These are phyloP conservation scores for Lanmaoa rubissima DNA, from an alignment of 768 basidiomycete species.

Conservation along the genomic window DNA sequence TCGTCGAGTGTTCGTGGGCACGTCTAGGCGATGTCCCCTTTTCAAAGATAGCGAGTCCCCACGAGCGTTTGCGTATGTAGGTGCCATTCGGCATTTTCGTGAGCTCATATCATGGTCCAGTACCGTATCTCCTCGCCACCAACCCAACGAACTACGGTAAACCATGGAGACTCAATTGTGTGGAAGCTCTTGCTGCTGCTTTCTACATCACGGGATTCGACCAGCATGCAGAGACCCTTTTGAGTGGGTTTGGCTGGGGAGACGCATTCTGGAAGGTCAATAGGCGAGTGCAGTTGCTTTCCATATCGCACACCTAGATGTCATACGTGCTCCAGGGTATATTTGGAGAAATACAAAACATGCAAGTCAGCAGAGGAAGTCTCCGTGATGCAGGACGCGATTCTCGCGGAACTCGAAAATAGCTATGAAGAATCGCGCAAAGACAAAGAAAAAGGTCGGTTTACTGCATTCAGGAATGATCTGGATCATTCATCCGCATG, in stretches of 20 bases:
- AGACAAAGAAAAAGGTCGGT: constrained; percentile 42
- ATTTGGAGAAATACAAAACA: constrained; percentile 72
- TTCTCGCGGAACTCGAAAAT: constrained; percentile 67
- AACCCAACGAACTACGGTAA: constrained; percentile 99
- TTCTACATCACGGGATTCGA: constrained; percentile 93
- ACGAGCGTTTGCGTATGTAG: constrained; percentile 82
- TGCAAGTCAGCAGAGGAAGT: constrained; percentile 66
- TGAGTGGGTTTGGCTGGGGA: constrained; percentile 90
- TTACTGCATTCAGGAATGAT: not conserved
- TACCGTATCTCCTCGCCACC: constrained; percentile 92
- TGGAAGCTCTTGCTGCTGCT: constrained; percentile 90
- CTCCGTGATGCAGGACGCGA: constrained; percentile 55
- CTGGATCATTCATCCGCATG: not conserved
- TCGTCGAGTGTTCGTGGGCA: constrained; percentile 99
- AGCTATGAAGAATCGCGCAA: constrained; percentile 58
- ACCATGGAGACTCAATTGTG: constrained; percentile 94
- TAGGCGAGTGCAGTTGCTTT: constrained; percentile 38
- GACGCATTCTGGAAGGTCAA: constrained; percentile 86
- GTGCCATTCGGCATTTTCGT: not conserved
- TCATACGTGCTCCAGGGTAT: constrained; percentile 22
- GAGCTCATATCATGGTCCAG: constrained; percentile 40
- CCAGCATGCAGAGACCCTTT: constrained; percentile 70
- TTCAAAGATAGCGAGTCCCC: constrained; percentile 85
- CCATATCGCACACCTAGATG: not conserved
- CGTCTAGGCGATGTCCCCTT: constrained; percentile 94